A percentile compares a stretch with the other conserved stretches of the same genome.
phyloP scores from a whole-genome alignment of 495 filamentous ascomycete species.

The Penicillium coffeae region DNA sequence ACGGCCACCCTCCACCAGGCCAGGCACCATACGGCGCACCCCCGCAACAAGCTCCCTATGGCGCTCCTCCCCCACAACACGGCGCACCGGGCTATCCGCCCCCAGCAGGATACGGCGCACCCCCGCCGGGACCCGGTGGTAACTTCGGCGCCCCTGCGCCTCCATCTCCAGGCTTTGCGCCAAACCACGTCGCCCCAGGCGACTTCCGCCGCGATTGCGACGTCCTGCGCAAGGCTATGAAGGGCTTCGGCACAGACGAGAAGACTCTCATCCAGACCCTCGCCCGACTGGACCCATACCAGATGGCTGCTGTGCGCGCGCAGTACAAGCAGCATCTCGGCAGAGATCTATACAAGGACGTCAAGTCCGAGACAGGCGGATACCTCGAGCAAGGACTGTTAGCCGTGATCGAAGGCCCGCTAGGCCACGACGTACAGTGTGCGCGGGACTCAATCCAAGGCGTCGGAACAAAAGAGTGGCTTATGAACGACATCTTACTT shows the following conservation, averaged over 20 bases:
- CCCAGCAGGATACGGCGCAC: conserved; percentile 22
- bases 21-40: conserved; percentile 8
- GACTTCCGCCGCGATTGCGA: conserved; percentile 66
- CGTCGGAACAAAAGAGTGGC: conserved; percentile 76
- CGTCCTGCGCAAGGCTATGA: conserved; percentile 74
- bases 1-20: conserved; percentile 12
- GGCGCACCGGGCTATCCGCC: conserved; percentile 2
- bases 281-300: conserved; percentile 63
- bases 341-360: conserved; percentile 66
- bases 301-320: conserved; percentile 64
- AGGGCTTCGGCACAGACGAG: conserved; percentile 88
- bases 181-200: conserved; percentile 58
- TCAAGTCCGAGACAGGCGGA: conserved; percentile 70
- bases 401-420: conserved; percentile 70
- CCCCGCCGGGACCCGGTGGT: conserved; percentile 11
- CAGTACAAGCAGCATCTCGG: conserved; percentile 58
- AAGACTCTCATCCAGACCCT: conserved; percentile 64
- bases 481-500: conserved; percentile 83
- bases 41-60: not conserved
- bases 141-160: conserved; percentile 37
- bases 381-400: conserved; percentile 68
- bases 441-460: conserved; percentile 68
- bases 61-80: not conserved
- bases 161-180: conserved; percentile 60
- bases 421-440: conserved; percentile 63